Base-by-base conservation (phyloP, 2,329 filamentous ascomycete genomes). In the Fusarium drepaniforme region DNA sequence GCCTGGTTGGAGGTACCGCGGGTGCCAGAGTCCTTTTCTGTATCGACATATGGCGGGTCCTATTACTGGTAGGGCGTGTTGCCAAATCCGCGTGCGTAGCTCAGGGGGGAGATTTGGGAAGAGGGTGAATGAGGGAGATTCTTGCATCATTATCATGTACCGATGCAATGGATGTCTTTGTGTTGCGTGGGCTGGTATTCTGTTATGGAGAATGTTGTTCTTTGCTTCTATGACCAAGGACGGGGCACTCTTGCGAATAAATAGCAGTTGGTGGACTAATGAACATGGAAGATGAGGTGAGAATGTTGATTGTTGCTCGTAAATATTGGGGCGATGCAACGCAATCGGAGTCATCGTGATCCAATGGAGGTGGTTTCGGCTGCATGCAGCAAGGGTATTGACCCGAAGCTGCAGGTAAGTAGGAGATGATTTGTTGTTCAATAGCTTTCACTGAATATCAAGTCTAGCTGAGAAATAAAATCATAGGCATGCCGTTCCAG, bases 1-100 rank as follows among this genome's bases (percentile, higher is more conserved):
- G 23, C 35, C 18, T 37, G 64, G 35, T 8, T 49, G 56, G 1
- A 62, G 51, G 12, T 30, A 18, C 28, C 46, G 58, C 5, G 28
- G 44, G 5, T n/a, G 35, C 71, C 74, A 75, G 13, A 38, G 65
- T 3, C 65, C 65, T 18, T 61, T 46, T 42, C 38, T 40, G 35
- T 61, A 66, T 5, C 16, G 37, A 9, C 25, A 71, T 15, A 72
- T 15, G 42, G 62, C 33, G n/a, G 35, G 28, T 8, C 21, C 9
- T 40, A 33, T 28, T 3, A 23, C 8, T 12, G 71, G 60, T 6
- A 69, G 42, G 12, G 68, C 65, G 11, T 51, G 28, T 12, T 18
- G 42, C 72, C 71, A 74, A 23, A 74, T 69, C 33, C 58, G n/a
- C n/a, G 30, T 33, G 11, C 72, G 72, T 8, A 74, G 44, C 21